Percentiles rank a stretch among this genome's conserved stretches.
Evolutionary conservation across 306 rosid genomes (phyloP).

Genomic region (Gastrolobium villosum): DNA sequence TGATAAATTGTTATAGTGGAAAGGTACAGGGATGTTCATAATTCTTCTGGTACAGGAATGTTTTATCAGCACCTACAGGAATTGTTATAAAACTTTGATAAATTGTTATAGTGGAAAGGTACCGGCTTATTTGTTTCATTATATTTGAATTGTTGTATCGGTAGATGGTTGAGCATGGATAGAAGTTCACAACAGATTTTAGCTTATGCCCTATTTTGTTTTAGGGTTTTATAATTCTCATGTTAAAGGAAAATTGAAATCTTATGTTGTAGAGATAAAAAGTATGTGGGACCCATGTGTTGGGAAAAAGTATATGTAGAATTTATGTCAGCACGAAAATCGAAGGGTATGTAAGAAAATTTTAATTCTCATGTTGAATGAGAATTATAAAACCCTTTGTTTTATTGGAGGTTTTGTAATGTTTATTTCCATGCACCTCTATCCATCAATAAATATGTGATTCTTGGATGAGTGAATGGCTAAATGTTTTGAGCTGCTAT

Average conservation of each 20-base stretch:
- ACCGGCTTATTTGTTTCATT: not conserved
- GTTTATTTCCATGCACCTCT: not conserved
- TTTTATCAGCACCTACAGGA: no score
- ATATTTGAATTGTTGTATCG: not conserved
- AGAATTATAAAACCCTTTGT: no score
- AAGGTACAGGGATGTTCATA: not conserved
- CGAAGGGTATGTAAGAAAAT: no score
- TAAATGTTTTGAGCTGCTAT: not conserved
- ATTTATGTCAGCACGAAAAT: no score
- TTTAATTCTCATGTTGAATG: no score
- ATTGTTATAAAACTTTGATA: not conserved
- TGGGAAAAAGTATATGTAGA: no score
- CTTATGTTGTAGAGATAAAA: no score
- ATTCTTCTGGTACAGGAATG: not conserved
- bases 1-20: not conserved
- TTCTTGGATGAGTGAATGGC: not conserved
- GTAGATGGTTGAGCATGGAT: not conserved
- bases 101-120: not conserved
- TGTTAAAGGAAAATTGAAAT: no score
- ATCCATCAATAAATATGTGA: not conserved
- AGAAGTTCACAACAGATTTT: not conserved
- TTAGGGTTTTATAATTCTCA: no score
- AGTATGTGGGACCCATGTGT: no score
- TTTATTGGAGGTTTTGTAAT: not conserved
- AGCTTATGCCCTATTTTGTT: not conserved